These are phyloP conservation scores for Coniochaeta sp. DNA, from an alignment of 2,329 filamentous ascomycete genomes.

Conservation along the genomic window DNA sequence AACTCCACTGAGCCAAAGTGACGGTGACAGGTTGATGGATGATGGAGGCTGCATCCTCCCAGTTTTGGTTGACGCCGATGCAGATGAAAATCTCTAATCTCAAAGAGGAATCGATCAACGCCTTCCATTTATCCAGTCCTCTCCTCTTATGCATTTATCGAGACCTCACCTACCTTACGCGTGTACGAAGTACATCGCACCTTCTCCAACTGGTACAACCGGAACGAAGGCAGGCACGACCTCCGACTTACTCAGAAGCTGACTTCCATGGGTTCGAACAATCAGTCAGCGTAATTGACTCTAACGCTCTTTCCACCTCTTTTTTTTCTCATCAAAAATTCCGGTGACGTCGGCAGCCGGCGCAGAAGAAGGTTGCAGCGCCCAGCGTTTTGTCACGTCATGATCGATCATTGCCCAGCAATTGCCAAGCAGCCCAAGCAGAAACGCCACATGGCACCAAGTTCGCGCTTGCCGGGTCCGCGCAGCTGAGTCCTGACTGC, in stretches of 20 bases:
- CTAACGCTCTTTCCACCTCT: too few relatives aligned
- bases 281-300: too few relatives aligned
- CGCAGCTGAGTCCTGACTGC: not conserved
- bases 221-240: too few relatives aligned
- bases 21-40: not conserved
- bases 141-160: not conserved
- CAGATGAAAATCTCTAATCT: not conserved
- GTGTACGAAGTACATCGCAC: too few relatives aligned
- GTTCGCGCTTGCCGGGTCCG: not conserved
- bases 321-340: too few relatives aligned
- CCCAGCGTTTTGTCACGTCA: constrained; percentile 1
- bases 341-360: not conserved
- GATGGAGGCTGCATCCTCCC: too few relatives aligned
- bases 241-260: too few relatives aligned
- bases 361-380: not conserved
- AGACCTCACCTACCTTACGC: too few relatives aligned
- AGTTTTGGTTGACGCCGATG: not conserved
- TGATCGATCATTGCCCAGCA: not conserved
- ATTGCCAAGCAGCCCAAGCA: not conserved
- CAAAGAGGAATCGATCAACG: not conserved
- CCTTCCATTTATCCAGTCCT: not conserved
- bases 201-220: too few relatives aligned
- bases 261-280: too few relatives aligned
- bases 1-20: not conserved
- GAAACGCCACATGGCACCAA: not conserved